A percentile compares a stretch with the other conserved stretches of the same genome.
phyloP scores from a whole-genome alignment of 371 early-diverging fungal species.

The Apophysomyces sp. region DNA sequence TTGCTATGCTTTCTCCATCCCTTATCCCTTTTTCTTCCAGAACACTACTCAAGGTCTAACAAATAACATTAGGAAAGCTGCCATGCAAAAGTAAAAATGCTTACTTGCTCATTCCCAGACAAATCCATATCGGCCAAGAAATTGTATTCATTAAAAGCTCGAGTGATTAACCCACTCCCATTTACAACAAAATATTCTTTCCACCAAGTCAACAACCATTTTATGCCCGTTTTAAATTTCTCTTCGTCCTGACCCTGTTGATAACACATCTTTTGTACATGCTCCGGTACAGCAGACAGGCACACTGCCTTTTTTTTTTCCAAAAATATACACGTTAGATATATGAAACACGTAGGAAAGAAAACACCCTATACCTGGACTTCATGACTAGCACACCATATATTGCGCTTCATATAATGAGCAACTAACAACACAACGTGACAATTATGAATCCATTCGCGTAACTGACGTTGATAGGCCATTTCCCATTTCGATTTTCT shows the following conservation, averaged over 20 bases:
- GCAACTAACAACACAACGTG: conserved; percentile 34
- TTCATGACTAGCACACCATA: conserved; percentile 34
- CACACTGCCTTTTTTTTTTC: conserved; percentile 26
- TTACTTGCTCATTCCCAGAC: conserved; percentile 7
- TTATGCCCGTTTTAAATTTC: conserved; percentile 22
- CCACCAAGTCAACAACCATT: conserved; percentile 63
- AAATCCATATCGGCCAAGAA: conserved; percentile 16
- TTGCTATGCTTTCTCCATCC: conserved; percentile 21
- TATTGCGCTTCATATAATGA: conserved; percentile 40
- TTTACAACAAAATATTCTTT: conserved; percentile 45
- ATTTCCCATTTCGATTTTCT: conserved; percentile 34
- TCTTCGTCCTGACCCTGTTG: conserved; percentile 13
- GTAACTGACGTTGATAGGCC: conserved; percentile 30
- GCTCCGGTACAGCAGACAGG: conserved; percentile 28
- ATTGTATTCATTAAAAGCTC: conserved; percentile 31
- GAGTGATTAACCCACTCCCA: conserved; percentile 40
- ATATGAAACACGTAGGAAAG: not conserved
- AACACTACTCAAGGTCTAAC: not conserved
- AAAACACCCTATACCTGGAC: conserved; percentile 24
- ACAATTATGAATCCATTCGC: conserved; percentile 40
- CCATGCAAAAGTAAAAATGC: not conserved
- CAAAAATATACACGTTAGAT: no score
- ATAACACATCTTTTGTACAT: conserved; percentile 17
- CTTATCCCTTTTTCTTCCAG: conserved; percentile 8
- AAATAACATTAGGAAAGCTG: not conserved